phyloP scores from a whole-genome alignment of 2,329 filamentous ascomycete species.

The Fusarium sp. region DNA sequence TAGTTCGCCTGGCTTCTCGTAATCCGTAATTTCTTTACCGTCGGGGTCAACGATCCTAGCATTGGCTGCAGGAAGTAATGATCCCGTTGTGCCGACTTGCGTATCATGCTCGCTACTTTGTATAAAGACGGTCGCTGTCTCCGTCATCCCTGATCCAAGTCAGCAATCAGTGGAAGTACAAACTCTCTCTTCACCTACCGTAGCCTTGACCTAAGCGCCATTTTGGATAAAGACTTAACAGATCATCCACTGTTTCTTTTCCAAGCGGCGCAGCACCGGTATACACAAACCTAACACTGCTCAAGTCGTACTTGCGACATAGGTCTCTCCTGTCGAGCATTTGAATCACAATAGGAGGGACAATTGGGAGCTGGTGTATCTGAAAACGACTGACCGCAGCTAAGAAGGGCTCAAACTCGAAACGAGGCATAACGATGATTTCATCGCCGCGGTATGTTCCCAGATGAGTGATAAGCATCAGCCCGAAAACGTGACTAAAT shows the following conservation, averaged over 20 bases:
- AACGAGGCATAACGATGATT: slow-evolving; percentile 77
- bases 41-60: slow-evolving; percentile 72
- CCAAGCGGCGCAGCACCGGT: slow-evolving; percentile 73
- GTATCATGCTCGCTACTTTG: slow-evolving; percentile 65
- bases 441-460: slow-evolving; percentile 77
- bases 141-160: slow-evolving; percentile 58
- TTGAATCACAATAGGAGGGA: slow-evolving; percentile 6
- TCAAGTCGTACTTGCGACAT: slow-evolving; percentile 8
- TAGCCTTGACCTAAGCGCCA: slow-evolving; percentile 78
- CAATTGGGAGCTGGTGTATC: slow-evolving; percentile 16
- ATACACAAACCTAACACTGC: slow-evolving; percentile 17
- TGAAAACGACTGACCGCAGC: background rate
- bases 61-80: slow-evolving; percentile 68
- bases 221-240: slow-evolving; percentile 67
- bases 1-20: slow-evolving; percentile 81
- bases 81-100: slow-evolving; percentile 74
- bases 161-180: slow-evolving; percentile 37
- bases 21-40: slow-evolving; percentile 72
- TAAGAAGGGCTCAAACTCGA: slow-evolving; percentile 73
- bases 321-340: background rate
- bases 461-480: slow-evolving; percentile 75
- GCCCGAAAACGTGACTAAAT: slow-evolving; percentile 82
- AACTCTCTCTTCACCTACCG: slow-evolving; percentile 52
- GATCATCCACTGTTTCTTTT: slow-evolving; percentile 70
- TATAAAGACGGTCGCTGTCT: slow-evolving; percentile 9